Conservation (phyloP, 1,284 basidiomycete genomes). For the Singerocomus rubriflavus region DNA sequence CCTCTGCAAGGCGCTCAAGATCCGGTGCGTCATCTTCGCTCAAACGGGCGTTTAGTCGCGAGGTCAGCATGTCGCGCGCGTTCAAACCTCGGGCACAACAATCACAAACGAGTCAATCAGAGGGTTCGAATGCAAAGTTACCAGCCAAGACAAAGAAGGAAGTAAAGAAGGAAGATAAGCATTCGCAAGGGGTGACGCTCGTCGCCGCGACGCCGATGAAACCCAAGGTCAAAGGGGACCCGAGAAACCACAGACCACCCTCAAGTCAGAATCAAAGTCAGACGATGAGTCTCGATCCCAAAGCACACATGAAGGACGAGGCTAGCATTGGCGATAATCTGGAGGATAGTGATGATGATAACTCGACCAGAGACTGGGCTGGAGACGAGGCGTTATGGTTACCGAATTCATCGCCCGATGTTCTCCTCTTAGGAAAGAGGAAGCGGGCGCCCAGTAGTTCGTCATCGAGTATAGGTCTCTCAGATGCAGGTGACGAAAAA, state of each 20-base stretch:
- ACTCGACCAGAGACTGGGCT: background rate
- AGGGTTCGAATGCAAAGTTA: slow-evolving; percentile 6
- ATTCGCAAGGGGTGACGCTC: slow-evolving; percentile 42
- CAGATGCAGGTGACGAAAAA: slow-evolving; percentile 18
- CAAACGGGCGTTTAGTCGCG: slow-evolving; percentile 53
- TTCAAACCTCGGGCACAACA: slow-evolving; percentile 44
- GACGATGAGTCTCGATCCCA: slow-evolving; percentile 2
- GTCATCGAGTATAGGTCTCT: slow-evolving; percentile 24
- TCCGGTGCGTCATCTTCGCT: slow-evolving; percentile 36
- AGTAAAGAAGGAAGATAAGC: slow-evolving; percentile 8
- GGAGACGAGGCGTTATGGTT: slow-evolving; percentile 30
- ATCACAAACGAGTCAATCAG: slow-evolving; percentile 11
- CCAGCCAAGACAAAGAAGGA: slow-evolving; percentile 5
- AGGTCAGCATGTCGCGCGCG: slow-evolving; percentile 69
- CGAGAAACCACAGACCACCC: background rate
- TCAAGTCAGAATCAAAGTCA: slow-evolving; percentile 8
- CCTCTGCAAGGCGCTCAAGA: slow-evolving; percentile 45
- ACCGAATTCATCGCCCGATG: slow-evolving; percentile 28
- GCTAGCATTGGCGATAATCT: background rate
- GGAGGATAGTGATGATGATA: slow-evolving; percentile 8
- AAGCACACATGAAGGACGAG: background rate
- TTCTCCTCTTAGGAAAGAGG: slow-evolving; percentile 20
- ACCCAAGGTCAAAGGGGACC: slow-evolving; percentile 20
- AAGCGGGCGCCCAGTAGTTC: slow-evolving; percentile 26
- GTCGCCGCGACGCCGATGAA: slow-evolving; percentile 62